Evolutionary conservation across 2,329 filamentous ascomycete genomes (phyloP), one percentile per base, ranked within the genome.

Genomic region (Verticillium klebahnii): DNA sequence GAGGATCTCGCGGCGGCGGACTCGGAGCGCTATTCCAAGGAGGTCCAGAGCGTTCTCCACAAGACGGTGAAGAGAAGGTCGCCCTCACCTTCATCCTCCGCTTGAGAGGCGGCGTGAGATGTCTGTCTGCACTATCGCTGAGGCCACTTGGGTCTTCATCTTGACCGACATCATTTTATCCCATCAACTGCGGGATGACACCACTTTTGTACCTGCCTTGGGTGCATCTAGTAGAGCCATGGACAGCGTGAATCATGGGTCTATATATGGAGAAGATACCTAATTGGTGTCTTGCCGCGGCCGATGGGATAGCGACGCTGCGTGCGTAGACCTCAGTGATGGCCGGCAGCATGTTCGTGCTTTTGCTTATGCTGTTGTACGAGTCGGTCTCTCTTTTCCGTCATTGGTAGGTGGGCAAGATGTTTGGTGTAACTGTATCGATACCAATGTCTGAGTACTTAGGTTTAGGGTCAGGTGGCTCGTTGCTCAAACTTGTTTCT

Each of bases 1-100:
- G 58, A 68, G 3, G 75, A 78, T 23, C 66, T 72, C 23, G 64
- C 71, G 19, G 67, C 67, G 17, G 67, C 70, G 19, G 67, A 77
- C 6, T 4, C 6, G 2, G 69, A 69, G 9, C 71, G 69, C 19
- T 77, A 76, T 61, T 56, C 61, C 29, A 73, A 75, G 66, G 71
- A 73, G 31, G 60, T 70, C 32, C 31, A 61, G 32, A 58, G 62
- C 8, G 52, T 71, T 9, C 61, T 73, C 12, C 60, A 67, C 55
- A 69, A 63, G 55, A 5, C 37, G 4, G 40, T 66, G 7, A 11
- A 31, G 37, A 60, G 50, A 32, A 60, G 23, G 45, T 23, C 45
- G 8, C n/a, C 45, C 45, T 52, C 45, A 14, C 45, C 45, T 19
- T 52, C 45, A 14, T 19, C 45, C 45, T 52, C 45, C 23, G 45